phyloP scores from a whole-genome alignment of 2,329 filamentous ascomycete species.

The Alternaria arbusti region DNA sequence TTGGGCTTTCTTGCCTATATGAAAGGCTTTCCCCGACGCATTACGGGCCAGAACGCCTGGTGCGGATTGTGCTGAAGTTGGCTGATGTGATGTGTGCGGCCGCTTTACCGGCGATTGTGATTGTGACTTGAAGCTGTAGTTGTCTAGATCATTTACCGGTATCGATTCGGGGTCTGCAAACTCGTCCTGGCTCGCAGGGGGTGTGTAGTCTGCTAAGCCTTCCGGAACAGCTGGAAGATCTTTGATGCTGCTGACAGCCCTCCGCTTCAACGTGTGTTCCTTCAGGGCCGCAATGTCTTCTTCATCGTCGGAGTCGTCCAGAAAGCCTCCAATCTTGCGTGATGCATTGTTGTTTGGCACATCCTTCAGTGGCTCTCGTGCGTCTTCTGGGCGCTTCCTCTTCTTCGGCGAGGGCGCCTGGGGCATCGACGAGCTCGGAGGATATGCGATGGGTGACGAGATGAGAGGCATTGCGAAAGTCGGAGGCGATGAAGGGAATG shows the following conservation, averaged over 20 bases:
- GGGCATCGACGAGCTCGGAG: conserved; percentile 56
- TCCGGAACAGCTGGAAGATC: conserved; percentile 34
- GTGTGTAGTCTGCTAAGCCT: conserved; percentile 37
- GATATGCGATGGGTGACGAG: conserved; percentile 66
- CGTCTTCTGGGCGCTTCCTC: conserved; percentile 41
- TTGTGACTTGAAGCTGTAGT: conserved; percentile 33
- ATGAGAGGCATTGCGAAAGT: conserved; percentile 65
- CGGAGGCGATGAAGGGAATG: conserved; percentile 54
- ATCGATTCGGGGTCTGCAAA: conserved; percentile 36
- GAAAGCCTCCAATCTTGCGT: conserved; percentile 45
- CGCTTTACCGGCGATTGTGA: conserved; percentile 35
- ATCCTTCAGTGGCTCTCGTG: conserved; percentile 43
- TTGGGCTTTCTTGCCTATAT: conserved; percentile 62
- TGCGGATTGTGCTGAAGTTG: conserved; percentile 24
- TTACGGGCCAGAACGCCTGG: conserved; percentile 46
- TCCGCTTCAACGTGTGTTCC: conserved; percentile 48
- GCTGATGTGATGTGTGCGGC: conserved; percentile 12
- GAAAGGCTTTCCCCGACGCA: conserved; percentile 63
- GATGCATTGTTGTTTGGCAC: conserved; percentile 42
- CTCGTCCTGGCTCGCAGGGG: conserved; percentile 44
- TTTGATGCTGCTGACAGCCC: conserved; percentile 37
- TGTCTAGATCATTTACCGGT: conserved; percentile 37
- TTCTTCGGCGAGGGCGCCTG: conserved; percentile 47
- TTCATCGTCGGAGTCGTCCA: conserved; percentile 52
- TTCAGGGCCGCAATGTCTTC: conserved; percentile 47